Evolutionary conservation across 805 yeast genomes (phyloP), one percentile per base, ranked within the genome.

Genomic region (Spathaspora gorwiae): DNA sequence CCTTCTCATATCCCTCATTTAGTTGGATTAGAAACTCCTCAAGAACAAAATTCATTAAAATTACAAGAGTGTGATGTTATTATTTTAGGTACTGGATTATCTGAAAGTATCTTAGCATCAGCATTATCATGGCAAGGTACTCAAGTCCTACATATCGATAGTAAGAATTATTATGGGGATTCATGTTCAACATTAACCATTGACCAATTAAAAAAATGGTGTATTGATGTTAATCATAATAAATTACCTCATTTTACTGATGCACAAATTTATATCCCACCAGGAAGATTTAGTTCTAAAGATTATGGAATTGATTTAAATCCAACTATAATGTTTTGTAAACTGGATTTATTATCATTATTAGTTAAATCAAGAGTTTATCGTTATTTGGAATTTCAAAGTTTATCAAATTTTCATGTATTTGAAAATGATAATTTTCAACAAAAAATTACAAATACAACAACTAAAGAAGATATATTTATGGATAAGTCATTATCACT

Each of bases 81-180:
- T 29, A 86, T 94, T 45, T 80, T 86, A 51, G 99, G 99, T 33
- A 92, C 99, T 0, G 98, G 98, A 3, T 72, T 94, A 36, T 84
- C 83, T 2, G 96, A 94, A 62, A 80, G 89, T 53, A 82, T 94
- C 10, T 66, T 90, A 40, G 97, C 98, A 0, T 96, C 97, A 10
- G 92, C 97, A 0, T 73, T 94, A 39, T 85, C 97, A 10, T 94
- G 99, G 98, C 96, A 89, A 56, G 99, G 99, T n/a, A 81, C 94
- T n/a, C 81, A 78, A 52, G 97, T 94, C 7, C 70, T 94, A 37
- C 99, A 94, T 60, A 80, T 94, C 29, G 99, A 94, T 62, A 72
- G 81, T 37, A 85, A 90, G 59, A 75, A 80, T 27, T 84, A 87
- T 61, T 94, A 94, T 57, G 99, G 99, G 15, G 98, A 90, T 61